Base-by-base conservation (phyloP, 805 yeast genomes). In the Cyberlindnera nakhonratchasimensis region DNA sequence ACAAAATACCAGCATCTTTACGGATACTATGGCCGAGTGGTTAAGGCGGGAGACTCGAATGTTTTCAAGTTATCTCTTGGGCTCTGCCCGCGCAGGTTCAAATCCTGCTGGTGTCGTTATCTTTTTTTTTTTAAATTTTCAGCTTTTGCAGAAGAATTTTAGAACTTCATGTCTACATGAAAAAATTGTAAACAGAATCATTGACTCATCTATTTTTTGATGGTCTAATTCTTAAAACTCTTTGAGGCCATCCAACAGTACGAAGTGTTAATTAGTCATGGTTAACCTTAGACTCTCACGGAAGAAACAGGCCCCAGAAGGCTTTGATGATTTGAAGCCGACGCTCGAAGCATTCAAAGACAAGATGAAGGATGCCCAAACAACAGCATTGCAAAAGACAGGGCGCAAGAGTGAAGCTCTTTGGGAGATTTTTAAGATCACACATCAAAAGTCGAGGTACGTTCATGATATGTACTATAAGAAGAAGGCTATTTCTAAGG, bases 371-470 rank as follows among this genome's bases (percentile, higher is more conserved):
- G 80, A 75, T 23, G 69, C 72, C 4, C 78, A 77, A 41, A 40
- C 63, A 2, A 54, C 63, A 21, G 63, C 68, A 12, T 42, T 63
- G 3, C 62, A 71, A 10, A 61, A 66, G 42, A 67, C 73, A 18
- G 66, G 73, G 2, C 66, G 70, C 14, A 77, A 79, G 42, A 69
- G 72, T 42, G 80, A 79, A 47, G 66, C 79, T 2, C 58, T 80
- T 8, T 86, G 93, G 89, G 82, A 82, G 40, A 78, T 88, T 16
- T 70, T 75, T 50, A 77, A 74, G 53, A 60, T 86, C n/a, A 73
- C 80, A 45, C 91, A 86, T 58, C 89, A 85, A 55, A 72, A 82
- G 37, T 79, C 91, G 1, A 63, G 90, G 40, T 89, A 88, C 54
- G 69, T 89, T 2, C 89, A 81, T 58, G 84, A 81, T 16, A 59